A percentile compares a stretch with the other conserved stretches of the same genome.
phyloP scores from a whole-genome alignment of 2,329 filamentous ascomycete genomes.

The Metarhizium brunneum region DNA sequence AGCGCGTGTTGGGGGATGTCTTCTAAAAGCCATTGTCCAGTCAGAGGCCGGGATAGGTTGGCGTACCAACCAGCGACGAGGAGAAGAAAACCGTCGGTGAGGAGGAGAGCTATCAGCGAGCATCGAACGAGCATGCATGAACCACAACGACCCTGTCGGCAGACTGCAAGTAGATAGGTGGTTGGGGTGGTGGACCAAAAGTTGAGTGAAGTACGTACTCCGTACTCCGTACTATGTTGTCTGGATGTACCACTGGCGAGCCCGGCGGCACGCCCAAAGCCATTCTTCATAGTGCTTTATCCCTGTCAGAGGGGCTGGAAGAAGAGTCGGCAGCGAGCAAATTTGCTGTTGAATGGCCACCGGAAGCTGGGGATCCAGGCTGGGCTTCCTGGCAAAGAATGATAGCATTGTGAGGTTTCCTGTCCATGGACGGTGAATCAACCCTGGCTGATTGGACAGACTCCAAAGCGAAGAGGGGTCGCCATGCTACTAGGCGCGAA shows the following conservation, averaged over 20 bases:
- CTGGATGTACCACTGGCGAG: neutral
- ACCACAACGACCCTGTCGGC: constrained; percentile 5
- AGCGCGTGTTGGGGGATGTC: neutral
- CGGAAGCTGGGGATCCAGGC: constrained; percentile 3
- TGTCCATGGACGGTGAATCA: constrained; percentile 13
- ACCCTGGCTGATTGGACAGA: constrained; percentile 14
- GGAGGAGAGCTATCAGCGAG: neutral
- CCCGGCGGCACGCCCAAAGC: neutral
- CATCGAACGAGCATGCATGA: constrained; percentile 7
- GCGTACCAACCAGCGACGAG: neutral
- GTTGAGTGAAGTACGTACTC: neutral
- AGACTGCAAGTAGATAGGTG: constrained; percentile 1
- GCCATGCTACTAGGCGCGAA: constrained; percentile 6
- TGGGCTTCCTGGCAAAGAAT: neutral
- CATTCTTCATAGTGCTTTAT: neutral
- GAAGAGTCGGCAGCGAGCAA: constrained; percentile 6
- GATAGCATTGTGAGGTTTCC: constrained; percentile 4
- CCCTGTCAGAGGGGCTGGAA: constrained; percentile 4
- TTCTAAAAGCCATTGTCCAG: constrained; percentile 7
- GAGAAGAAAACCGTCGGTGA: constrained; percentile 6
- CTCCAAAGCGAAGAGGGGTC: constrained; percentile 4
- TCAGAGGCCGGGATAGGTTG: neutral
- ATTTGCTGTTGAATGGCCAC: constrained; percentile 8
- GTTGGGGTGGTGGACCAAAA: constrained; percentile 3
- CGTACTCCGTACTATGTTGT: too few relatives aligned